phyloP scores from a whole-genome alignment of 495 filamentous ascomycete species.

The Lindgomyces ingoldianus region DNA sequence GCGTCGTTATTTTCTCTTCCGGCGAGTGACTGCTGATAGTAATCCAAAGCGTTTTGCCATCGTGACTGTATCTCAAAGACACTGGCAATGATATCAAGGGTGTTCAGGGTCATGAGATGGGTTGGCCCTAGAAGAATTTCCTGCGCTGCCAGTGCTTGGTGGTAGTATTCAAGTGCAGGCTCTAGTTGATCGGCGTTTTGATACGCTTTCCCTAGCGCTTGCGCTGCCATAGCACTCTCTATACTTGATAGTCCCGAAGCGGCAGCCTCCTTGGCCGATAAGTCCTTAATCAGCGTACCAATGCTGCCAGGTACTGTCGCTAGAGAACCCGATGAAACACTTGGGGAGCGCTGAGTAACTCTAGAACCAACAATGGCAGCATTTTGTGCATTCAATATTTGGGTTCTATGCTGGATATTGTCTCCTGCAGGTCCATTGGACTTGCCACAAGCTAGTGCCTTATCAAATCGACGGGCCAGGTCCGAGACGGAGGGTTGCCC shows the following conservation, averaged over 20 bases:
- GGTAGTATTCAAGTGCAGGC: not conserved
- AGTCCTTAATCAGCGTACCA: not conserved
- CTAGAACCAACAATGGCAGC: not conserved
- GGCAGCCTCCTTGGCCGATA: not conserved
- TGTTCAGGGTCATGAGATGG: not conserved
- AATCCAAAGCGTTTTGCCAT: not conserved
- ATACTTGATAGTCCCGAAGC: not conserved
- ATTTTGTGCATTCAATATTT: not conserved
- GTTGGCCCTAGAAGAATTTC: not conserved
- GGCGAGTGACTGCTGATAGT: not conserved
- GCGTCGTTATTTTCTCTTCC: not conserved
- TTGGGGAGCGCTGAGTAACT: not conserved
- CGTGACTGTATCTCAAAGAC: not conserved
- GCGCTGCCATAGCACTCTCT: not conserved
- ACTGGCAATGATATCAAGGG: not conserved
- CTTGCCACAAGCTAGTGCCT: not conserved
- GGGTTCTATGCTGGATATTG: not conserved
- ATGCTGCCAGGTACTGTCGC: not conserved
- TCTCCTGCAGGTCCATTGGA: not conserved
- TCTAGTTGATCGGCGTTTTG: not conserved
- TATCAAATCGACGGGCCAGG: not conserved
- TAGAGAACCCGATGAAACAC: not conserved
- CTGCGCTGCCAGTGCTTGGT: not conserved
- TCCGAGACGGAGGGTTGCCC: not conserved
- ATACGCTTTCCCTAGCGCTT: not conserved